Base-by-base conservation (phyloP, 2,329 filamentous ascomycete genomes). In the Sphaerulina musiva region DNA sequence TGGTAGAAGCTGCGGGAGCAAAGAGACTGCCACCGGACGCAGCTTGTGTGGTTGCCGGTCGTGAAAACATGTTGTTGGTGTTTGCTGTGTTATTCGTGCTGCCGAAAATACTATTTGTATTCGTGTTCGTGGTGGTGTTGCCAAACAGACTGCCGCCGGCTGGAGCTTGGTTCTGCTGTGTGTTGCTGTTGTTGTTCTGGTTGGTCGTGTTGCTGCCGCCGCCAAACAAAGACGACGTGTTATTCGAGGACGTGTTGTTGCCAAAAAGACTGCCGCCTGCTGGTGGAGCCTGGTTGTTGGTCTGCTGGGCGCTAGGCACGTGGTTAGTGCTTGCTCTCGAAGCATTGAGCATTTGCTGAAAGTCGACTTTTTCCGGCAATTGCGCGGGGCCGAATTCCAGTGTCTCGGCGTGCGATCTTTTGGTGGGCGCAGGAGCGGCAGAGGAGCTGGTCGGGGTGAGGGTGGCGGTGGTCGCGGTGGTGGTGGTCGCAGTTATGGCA, bases 11-110 rank as follows among this genome's bases (percentile, higher is more conserved):
- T 48, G 51, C 54, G 38, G 56, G 42, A 53, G 59, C 60, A 26
- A 63, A 61, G 23, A 62, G 48, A 42, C 59, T 59, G 34, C 54
- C 53, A 34, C 41, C 23, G 12, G 14, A 41, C 48, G 36, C 36
- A 31, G 54, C 39, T 55, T 57, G 51, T 51, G 63, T 43, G 47
- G 57, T 38, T 29, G 51, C 38, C 42, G 42, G 56, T 44, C 53
- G 53, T 51, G 66, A 59, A 68, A 65, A 59, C 64, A 70, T 56
- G 69, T 67, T 57, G 68, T 42, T 56, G 42, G 50, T 45, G 29
- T 32, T 49, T 8, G 46, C 31, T 29, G 46, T 56, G 10, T 53
- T 49, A 40, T 48, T 53, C n/a, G 50, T 17, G 6, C 40, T 53
- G 41, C 46, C 50, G 31, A 56, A 56, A 5, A 56, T 46, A 32